Conservation (phyloP, 2,329 filamentous ascomycete genomes). For the Paracorniculantispora psalliotae region DNA sequence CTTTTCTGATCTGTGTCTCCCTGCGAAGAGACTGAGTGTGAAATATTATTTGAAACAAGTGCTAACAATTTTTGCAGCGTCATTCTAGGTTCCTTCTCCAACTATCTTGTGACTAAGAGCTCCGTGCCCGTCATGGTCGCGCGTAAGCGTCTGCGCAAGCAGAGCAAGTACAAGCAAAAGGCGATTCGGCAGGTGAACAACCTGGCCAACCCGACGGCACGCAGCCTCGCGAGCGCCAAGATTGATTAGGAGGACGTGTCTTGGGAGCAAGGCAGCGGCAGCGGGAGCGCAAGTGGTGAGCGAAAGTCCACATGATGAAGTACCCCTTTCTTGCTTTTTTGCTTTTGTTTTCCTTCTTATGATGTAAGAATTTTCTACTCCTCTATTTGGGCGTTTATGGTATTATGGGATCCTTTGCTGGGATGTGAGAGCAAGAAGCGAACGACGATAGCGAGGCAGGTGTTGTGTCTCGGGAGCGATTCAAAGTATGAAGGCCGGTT, state of each 20-base stretch:
- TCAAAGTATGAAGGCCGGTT: too few species aligned
- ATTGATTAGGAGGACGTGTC: conserved; percentile 52
- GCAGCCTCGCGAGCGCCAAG: conserved; percentile 66
- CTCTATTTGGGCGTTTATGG: neutral
- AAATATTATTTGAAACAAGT: too few species aligned
- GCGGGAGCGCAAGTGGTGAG: too few species aligned
- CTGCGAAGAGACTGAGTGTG: neutral
- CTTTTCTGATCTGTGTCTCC: neutral
- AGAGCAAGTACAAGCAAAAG: conserved; percentile 69
- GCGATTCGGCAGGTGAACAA: conserved; percentile 76
- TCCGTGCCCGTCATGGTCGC: conserved; percentile 98
- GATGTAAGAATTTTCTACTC: neutral
- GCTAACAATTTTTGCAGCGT: conserved; percentile 51
- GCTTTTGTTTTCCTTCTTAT: neutral
- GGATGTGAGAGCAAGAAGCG: neutral
- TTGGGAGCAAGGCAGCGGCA: neutral
- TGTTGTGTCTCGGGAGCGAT: too few species aligned
- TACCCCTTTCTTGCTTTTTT: neutral
- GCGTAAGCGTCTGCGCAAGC: conserved; percentile 80
- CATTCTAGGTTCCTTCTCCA: conserved; percentile 91
- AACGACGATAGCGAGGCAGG: neutral
- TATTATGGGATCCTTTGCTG: neutral
- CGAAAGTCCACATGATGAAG: too few species aligned
- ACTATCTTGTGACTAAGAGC: conserved; percentile 95
- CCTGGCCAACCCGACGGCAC: conserved; percentile 62